These are phyloP conservation scores for Monilinia aucupariae DNA, from an alignment of 2,329 filamentous ascomycete species.

Conservation along the genomic window DNA sequence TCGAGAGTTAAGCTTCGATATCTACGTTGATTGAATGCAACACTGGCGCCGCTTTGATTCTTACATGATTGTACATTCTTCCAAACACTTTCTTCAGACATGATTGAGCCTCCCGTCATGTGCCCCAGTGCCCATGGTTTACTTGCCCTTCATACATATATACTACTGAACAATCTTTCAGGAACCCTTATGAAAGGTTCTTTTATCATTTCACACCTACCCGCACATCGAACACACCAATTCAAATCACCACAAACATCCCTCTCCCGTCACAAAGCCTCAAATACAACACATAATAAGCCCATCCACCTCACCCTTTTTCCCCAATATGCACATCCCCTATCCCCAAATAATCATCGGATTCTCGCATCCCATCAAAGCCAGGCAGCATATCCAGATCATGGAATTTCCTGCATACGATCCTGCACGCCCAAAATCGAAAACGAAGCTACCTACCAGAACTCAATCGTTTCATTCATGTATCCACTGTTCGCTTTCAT, in stretches of 20 bases:
- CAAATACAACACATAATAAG: background rate
- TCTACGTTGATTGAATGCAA: background rate
- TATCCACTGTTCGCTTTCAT: conserved; percentile 6
- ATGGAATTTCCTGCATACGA: background rate
- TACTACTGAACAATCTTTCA: background rate
- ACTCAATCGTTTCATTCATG: conserved; percentile 5
- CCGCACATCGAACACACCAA: background rate
- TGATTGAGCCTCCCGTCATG: background rate
- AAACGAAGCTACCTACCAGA: background rate
- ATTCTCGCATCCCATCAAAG: background rate
- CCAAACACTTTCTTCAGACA: background rate
- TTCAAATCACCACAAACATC: background rate
- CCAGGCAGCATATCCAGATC: background rate
- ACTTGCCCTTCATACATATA: background rate
- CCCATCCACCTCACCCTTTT: background rate
- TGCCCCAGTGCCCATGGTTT: background rate
- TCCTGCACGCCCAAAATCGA: background rate
- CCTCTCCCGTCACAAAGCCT: background rate
- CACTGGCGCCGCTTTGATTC: background rate
- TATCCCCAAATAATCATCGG: background rate
- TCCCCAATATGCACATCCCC: background rate
- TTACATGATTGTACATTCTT: background rate
- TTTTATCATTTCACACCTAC: background rate
- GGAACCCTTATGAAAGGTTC: background rate
- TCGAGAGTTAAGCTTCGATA: conserved; percentile 5